Evolutionary conservation across 352 stramenopile species (phyloP).

Genomic region (Phytophthora sansomeana): DNA sequence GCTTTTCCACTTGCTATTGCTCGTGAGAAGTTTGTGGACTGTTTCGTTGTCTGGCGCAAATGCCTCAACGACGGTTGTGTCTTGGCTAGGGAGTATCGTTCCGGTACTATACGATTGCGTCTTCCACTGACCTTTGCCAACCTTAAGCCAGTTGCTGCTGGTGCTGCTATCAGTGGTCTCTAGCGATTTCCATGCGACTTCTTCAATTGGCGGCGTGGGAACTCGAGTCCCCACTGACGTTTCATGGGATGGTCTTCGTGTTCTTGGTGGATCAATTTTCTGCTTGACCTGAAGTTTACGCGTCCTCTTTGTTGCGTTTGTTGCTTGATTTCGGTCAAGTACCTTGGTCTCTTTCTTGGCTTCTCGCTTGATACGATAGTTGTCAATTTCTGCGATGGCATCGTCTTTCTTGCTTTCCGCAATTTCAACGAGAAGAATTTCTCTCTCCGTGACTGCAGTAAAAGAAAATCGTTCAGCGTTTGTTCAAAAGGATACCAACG

Average conservation of each 20-base stretch:
- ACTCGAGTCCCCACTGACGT: slow-evolving; percentile 14
- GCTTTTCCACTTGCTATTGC: slow-evolving; percentile 37
- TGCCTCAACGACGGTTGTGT: slow-evolving; percentile 21
- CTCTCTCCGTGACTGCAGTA: slow-evolving; percentile 47
- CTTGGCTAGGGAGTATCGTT: background rate
- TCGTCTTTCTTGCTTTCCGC: slow-evolving; percentile 43
- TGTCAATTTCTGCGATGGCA: slow-evolving; percentile 44
- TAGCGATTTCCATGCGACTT: slow-evolving; percentile 4
- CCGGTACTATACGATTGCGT: slow-evolving; percentile 9
- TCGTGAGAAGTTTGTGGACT: slow-evolving; percentile 39
- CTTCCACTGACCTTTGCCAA: slow-evolving; percentile 35
- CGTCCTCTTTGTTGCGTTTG: slow-evolving; percentile 6
- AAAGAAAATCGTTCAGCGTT: background rate
- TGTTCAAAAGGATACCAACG: background rate
- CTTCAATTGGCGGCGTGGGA: slow-evolving; percentile 8
- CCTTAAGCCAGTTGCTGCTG: slow-evolving; percentile 30
- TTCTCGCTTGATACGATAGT: slow-evolving; percentile 33
- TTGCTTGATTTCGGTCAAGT: background rate
- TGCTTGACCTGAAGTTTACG: background rate
- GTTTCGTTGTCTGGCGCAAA: slow-evolving; percentile 24
- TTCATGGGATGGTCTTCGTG: background rate
- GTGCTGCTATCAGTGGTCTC: background rate
- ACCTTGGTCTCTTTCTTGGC: slow-evolving; percentile 2
- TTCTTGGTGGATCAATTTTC: slow-evolving; percentile 9
- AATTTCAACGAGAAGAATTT: slow-evolving; percentile 41